These are phyloP conservation scores for Trichoderma orchidacearum DNA, from an alignment of 495 filamentous ascomycete genomes.

Conservation along the genomic window DNA sequence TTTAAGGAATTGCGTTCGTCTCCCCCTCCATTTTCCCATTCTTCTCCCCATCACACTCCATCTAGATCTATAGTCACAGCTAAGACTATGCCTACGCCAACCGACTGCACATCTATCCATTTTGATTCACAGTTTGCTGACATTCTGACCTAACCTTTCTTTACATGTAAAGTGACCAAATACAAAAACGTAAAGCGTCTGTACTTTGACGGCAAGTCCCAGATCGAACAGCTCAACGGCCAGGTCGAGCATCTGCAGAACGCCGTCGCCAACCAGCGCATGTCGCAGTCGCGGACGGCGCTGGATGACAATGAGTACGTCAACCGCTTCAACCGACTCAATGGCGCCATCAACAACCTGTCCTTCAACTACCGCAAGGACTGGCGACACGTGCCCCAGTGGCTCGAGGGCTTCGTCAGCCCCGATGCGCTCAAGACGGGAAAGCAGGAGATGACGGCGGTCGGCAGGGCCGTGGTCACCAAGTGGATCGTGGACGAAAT, in stretches of 20 bases:
- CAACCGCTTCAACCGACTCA: constrained; percentile 79
- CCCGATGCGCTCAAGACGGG: constrained; percentile 67
- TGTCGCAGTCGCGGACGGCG: constrained; percentile 87
- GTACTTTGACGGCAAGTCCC: constrained; percentile 88
- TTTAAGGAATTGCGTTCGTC: constrained; percentile 55
- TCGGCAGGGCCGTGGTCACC: constrained; percentile 82
- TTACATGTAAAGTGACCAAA: constrained; percentile 60
- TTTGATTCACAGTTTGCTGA: neutral
- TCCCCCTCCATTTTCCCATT: neutral
- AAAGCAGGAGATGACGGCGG: constrained; percentile 92
- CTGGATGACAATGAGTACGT: constrained; percentile 93
- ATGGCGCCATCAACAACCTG: constrained; percentile 88
- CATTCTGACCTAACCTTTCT: constrained; percentile 5
- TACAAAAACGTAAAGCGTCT: constrained; percentile 96
- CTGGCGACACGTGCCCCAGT: constrained; percentile 68
- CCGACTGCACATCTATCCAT: neutral
- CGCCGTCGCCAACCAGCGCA: constrained; percentile 84
- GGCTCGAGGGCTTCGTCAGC: constrained; percentile 68
- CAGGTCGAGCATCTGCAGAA: constrained; percentile 95
- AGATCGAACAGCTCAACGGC: constrained; percentile 73
- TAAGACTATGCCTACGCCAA: neutral
- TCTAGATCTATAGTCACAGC: constrained; percentile 5
- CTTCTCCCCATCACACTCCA: neutral
- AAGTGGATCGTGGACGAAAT: constrained; percentile 87
- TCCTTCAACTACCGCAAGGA: constrained; percentile 91